These are phyloP conservation scores for Rhizopogon rudus DNA, from an alignment of 768 basidiomycete species.

Conservation along the genomic window DNA sequence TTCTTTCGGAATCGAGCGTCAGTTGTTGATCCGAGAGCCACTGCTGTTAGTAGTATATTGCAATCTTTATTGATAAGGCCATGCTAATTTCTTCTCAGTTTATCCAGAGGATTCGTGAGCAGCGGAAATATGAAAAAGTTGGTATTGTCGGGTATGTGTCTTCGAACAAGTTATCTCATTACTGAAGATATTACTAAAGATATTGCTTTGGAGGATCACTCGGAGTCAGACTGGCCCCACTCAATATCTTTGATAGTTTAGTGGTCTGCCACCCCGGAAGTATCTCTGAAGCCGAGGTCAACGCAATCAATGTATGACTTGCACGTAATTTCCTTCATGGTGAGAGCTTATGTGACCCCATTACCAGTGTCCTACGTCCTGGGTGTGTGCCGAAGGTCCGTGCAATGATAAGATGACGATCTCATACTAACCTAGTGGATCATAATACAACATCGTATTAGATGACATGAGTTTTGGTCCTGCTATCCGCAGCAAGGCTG, in stretches of 20 bases:
- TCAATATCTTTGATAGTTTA: constrained; percentile 30
- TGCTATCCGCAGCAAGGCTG: constrained; percentile 19
- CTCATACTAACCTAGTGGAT: background rate
- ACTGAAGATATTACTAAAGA: constrained; percentile 14
- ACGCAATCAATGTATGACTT: constrained; percentile 23
- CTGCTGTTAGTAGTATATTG: constrained; percentile 14
- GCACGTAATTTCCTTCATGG: background rate
- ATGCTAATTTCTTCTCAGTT: constrained; percentile 20
- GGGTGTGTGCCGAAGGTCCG: constrained; percentile 35
- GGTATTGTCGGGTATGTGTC: constrained; percentile 36
- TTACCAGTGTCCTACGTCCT: constrained; percentile 21
- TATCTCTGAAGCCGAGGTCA: constrained; percentile 26
- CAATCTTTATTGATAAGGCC: background rate
- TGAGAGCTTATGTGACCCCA: background rate
- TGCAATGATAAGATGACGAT: background rate
- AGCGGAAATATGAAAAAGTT: constrained; percentile 35
- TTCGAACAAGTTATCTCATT: background rate
- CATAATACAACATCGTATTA: constrained; percentile 5
- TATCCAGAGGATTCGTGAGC: constrained; percentile 30
- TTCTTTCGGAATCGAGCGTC: constrained; percentile 20
- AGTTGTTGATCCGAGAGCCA: constrained; percentile 22
- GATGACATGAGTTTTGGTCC: constrained; percentile 29
- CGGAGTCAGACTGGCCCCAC: constrained; percentile 23
- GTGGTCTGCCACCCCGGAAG: constrained; percentile 38
- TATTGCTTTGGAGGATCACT: constrained; percentile 34